Evolutionary conservation across 352 stramenopile species (phyloP), one percentile per base, ranked within the genome.

Genomic region (Globisporangium nunn): DNA sequence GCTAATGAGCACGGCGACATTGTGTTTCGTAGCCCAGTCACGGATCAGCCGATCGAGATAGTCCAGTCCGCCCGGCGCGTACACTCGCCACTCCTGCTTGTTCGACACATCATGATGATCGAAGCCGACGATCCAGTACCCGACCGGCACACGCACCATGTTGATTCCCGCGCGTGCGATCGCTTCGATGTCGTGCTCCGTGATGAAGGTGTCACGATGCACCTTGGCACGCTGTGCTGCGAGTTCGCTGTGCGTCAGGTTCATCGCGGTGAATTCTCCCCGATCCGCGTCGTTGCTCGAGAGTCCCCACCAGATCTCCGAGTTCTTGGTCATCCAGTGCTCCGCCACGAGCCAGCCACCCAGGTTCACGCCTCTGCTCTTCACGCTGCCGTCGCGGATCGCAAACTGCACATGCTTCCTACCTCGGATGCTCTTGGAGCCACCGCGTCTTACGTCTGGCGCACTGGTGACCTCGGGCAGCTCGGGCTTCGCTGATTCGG

Each of bases 121-220:
- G 40, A 81, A 87, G 43, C 77, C 77, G 2, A 78, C 64, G 68
- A 93, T 91, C 83, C 81, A 93, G 60, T 86, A 91, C n/a, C 83
- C 83, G 5, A 91, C 67, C 0, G 83, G 80, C 10, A 93, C 81
- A 6, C 81, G 81, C 23, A 93, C 78, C 0, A 80, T 91, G 63
- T 93, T 91, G 62, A 93, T 71, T 0, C 81, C 81, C 7, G 75
- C 64, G 10, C 58, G 63, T 0, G 75, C 77, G 49, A 93, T 91
- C 8, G 62, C 67, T 3, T 58, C 60, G 56, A 93, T 89, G 37
- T 90, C 80, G 11, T 55, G 56, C 54, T 91, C 78, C 1, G 69
- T 91, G 58, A 91, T 87, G 54, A 86, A 93, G 10, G 63, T 75
- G 31, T 62, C 52, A 33, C 78, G 79, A 60, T 93, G 83, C 7